A percentile compares a stretch with the other conserved stretches of the same genome.
Evolutionary conservation across 768 basidiomycete species (phyloP).

Genomic region (Pholiota conissans): DNA sequence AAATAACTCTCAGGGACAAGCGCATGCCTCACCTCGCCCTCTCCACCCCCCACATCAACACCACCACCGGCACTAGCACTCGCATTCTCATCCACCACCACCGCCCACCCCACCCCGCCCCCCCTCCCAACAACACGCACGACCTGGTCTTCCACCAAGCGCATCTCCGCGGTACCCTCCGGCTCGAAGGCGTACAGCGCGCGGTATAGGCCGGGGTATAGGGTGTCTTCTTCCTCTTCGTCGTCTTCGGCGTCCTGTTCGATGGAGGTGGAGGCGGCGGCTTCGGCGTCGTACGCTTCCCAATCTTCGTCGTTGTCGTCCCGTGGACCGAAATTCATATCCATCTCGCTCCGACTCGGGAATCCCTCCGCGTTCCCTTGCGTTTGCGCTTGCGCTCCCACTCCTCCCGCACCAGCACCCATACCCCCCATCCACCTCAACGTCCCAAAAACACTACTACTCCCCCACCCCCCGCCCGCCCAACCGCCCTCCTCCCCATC

Average conservation of each 20-base stretch:
- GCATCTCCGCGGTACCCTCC: conserved; percentile 84
- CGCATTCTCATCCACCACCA: conserved; percentile 46
- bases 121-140: conserved; percentile 74
- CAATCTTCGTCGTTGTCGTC: conserved; percentile 18
- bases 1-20: conserved; percentile 82
- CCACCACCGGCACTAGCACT: conserved; percentile 2
- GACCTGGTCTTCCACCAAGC: conserved; percentile 72
- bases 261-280: conserved; percentile 9
- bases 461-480: conserved; percentile 25
- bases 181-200: conserved; percentile 80
- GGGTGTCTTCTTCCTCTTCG: conserved; percentile 40
- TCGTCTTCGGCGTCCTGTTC: conserved; percentile 25
- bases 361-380: conserved; percentile 26
- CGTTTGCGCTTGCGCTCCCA: conserved; percentile 12
- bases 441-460: conserved; percentile 27
- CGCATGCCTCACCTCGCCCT: conserved; percentile 45
- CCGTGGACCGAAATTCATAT: conserved; percentile 30
- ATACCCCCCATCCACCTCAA: conserved; percentile 22
- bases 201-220: conserved; percentile 72
- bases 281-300: conserved; percentile 10
- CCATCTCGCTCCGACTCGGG: conserved; percentile 43
- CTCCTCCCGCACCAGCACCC: conserved; percentile 25
- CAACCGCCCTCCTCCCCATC: conserved; percentile 19
- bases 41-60: conserved; percentile 12
- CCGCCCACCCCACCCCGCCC: conserved; percentile 81